Evolutionary conservation across 768 basidiomycete genomes (phyloP).

Genomic region (Boletus insuetus): DNA sequence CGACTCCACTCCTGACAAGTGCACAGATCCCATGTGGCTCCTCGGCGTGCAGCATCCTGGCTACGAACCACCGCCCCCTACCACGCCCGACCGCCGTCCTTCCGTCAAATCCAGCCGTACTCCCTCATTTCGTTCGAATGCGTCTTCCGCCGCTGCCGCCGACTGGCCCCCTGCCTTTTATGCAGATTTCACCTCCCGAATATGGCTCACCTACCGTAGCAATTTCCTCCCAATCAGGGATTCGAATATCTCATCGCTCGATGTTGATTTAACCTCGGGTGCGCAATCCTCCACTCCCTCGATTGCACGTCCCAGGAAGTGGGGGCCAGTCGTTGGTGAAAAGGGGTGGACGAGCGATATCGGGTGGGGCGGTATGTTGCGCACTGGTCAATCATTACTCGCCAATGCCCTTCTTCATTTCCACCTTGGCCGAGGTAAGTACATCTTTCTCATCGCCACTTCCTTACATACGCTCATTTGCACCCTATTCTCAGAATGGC

Average conservation of each 20-base stretch:
- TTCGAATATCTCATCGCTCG: slow-evolving; percentile 43
- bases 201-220: slow-evolving; percentile 92
- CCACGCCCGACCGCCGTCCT: slow-evolving; percentile 34
- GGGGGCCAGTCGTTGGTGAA: slow-evolving; percentile 67
- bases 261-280: slow-evolving; percentile 32
- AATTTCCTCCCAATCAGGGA: slow-evolving; percentile 83
- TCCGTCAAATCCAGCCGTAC: slow-evolving; percentile 40
- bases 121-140: slow-evolving; percentile 44
- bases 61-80: slow-evolving; percentile 47
- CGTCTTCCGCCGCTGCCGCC: slow-evolving; percentile 38
- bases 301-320: slow-evolving; percentile 51
- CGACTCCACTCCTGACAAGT: slow-evolving; percentile 83
- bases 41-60: slow-evolving; percentile 81
- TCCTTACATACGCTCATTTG: slow-evolving; percentile 7
- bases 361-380: slow-evolving; percentile 91
- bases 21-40: slow-evolving; percentile 83
- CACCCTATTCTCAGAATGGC: slow-evolving; percentile 66
- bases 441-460: slow-evolving; percentile 1
- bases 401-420: slow-evolving; percentile 76
- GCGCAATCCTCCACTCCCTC: slow-evolving; percentile 35
- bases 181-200: slow-evolving; percentile 79
- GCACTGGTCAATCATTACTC: slow-evolving; percentile 82
- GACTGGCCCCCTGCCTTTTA: slow-evolving; percentile 85
- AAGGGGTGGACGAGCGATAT: slow-evolving; percentile 83
- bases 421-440: slow-evolving; percentile 70